Evolutionary conservation across 768 basidiomycete genomes (phyloP), one percentile per base, ranked within the genome.

Genomic region (Naematelia encephala): DNA sequence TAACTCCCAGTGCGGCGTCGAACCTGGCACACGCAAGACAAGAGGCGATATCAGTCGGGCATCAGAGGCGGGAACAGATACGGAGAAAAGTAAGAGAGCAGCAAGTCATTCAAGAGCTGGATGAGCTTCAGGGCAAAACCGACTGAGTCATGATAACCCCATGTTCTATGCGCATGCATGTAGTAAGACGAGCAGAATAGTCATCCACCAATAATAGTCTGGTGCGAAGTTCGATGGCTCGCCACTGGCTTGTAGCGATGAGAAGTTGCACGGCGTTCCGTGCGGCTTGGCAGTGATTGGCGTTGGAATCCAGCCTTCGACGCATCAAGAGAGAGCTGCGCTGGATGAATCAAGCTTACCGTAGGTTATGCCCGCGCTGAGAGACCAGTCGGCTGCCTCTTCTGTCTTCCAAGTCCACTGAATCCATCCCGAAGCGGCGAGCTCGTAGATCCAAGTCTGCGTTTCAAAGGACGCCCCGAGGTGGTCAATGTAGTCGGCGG

Each of bases 371-470:
- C 73, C 72, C 23, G 53, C 56, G 28, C 63, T 59, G 60, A 77
- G 63, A 3, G 68, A 68, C 75, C 75, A 77, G 52, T 75, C 75
- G 4, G 68, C 59, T 13, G 75, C 75, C 44, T 65, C 57, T 52
- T 77, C 75, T n/a, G 73, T 74, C 63, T 77, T 77, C 75, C 75
- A 77, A 1, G 71, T 70, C 75, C 73, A 74, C 53, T 60, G 59
- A 56, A 68, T 52, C 64, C 66, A 68, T 21, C 60, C 51, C 28
- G 51, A 58, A 54, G 68, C 72, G 13, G 85, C 82, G 29, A 79
- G 80, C 77, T 91, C 89, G 21, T 86, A 89, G 52, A 88, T 81
- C 57, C 82, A 83, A 13, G 86, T 84, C 76, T 91, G 90, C 3
- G 85, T 85, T 69, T 91, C 89, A 82, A 86, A 91, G 64, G 87